These are phyloP conservation scores for Suillus hirtellus DNA, from an alignment of 768 basidiomycete genomes.

Conservation along the genomic window DNA sequence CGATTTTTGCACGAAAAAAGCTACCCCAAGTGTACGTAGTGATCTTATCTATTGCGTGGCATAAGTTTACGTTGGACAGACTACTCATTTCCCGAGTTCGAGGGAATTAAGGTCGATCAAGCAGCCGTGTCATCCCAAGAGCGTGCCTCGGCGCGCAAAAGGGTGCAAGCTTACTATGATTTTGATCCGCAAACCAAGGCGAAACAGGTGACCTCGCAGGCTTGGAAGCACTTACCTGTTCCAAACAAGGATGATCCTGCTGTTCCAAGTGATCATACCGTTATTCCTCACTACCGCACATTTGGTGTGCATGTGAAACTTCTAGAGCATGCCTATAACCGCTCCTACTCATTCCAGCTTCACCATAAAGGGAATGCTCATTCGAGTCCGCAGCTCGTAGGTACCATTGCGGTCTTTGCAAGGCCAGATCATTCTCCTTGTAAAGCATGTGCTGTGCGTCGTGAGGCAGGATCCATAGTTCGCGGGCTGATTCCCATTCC, in stretches of 20 bases:
- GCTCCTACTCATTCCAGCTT: conserved; percentile 27
- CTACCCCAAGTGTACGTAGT: conserved; percentile 24
- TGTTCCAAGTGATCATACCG: conserved; percentile 20
- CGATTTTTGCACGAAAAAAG: conserved; percentile 23
- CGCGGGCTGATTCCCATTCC: conserved; percentile 29
- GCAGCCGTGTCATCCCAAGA: conserved; percentile 15
- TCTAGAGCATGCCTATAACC: conserved; percentile 25
- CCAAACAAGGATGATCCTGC: conserved; percentile 8
- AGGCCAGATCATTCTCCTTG: conserved; percentile 27
- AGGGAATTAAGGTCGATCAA: conserved; percentile 28
- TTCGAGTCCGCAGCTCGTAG: conserved; percentile 16
- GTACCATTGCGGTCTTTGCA: conserved; percentile 26
- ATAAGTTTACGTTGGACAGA: conserved; percentile 15
- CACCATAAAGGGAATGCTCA: conserved; percentile 16
- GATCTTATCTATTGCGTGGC: not conserved
- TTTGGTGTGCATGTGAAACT: conserved; percentile 29
- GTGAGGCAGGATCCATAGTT: conserved; percentile 19
- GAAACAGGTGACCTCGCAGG: not conserved
- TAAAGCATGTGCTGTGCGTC: conserved; percentile 25
- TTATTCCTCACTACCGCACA: conserved; percentile 24
- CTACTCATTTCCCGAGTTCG: conserved; percentile 29
- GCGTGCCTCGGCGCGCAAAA: conserved; percentile 22
- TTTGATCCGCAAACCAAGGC: conserved; percentile 23
- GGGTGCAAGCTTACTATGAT: conserved; percentile 25
- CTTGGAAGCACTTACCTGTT: conserved; percentile 22